Evolutionary conservation across 192 early-diverging fungal species (phyloP), one percentile per base, ranked within the genome.

Genomic region (Rhizophlyctis rosea): DNA sequence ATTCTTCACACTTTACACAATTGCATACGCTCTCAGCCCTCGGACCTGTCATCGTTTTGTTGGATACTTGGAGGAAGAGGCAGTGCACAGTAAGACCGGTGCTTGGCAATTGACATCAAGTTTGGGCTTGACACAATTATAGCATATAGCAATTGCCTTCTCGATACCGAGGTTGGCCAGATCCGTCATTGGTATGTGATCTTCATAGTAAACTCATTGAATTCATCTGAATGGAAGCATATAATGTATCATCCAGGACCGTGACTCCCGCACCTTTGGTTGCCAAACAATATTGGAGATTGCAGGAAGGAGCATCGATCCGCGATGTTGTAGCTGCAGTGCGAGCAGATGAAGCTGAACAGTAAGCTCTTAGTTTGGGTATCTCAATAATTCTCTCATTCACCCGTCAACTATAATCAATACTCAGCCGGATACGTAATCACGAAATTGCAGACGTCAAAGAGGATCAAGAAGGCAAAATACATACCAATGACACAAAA

Each of bases 21-120:
- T 67, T 18, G 24, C 54, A n/a, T 95, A 96, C 68, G 68, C 92
- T 65, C 16, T 88, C 35, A 86, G 81, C 13, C 91, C 91, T 24
- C 77, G 74, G 32, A 88, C 83, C 2, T 88, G 88, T 11, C 94
- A 96, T 74, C 83, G 91, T 47, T 85, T 96, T 35, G 76, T 78
- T 14, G 94, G 94, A 0, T 96, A 96, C 55, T 77, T 96, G 30
- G 94, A 96, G 73, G 94, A 96, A 75, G 88, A 91, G 67, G 94
- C 94, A 0, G 88, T 94, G 7, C 79, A 90, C n/a, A 90, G 39
- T 44, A 44, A 13, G 39, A n/a, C n/a, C n/a, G n/a, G n/a, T n/a
- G n/a, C n/a, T n/a, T n/a, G n/a, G n/a, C n/a, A n/a, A n/a, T n/a
- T n/a, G n/a, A n/a, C n/a, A n/a, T n/a, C n/a, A n/a, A n/a, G n/a